Percentiles rank a stretch among this genome's conserved stretches.
These are phyloP conservation scores for Huntiella abstrusa DNA, from an alignment of 2,329 filamentous ascomycete genomes.

Conservation along the genomic window DNA sequence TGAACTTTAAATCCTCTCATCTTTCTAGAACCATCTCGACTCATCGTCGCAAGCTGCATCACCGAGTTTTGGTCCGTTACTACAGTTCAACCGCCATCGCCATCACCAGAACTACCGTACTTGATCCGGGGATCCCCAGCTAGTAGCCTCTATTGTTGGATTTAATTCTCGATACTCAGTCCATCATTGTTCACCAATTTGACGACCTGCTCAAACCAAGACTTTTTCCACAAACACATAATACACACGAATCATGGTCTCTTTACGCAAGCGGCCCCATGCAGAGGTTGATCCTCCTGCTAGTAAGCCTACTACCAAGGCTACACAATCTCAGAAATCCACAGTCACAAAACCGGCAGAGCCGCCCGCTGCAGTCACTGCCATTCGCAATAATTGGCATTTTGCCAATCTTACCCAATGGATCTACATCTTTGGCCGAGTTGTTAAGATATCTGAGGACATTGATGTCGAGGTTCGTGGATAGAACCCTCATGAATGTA, in stretches of 20 bases:
- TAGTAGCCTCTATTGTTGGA: no score
- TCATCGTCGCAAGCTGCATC: not conserved
- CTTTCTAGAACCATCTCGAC: not conserved
- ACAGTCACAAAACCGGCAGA: not conserved
- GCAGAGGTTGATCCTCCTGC: constrained; percentile 1
- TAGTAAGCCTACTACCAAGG: not conserved
- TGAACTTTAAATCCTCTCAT: not conserved
- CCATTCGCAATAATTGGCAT: constrained; percentile 78
- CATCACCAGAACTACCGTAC: no score
- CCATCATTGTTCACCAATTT: no score
- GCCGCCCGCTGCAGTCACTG: constrained; percentile 1
- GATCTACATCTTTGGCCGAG: constrained; percentile 75
- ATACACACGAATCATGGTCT: constrained; percentile 9
- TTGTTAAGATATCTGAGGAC: constrained; percentile 74
- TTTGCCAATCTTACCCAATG: constrained; percentile 90
- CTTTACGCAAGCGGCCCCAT: constrained; percentile 10
- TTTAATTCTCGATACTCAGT: no score
- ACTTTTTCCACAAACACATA: not conserved
- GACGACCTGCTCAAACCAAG: no score
- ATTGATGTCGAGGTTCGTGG: constrained; percentile 64
- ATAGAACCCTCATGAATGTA: not conserved
- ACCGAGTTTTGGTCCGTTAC: no score
- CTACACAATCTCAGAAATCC: not conserved
- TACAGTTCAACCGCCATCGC: no score
- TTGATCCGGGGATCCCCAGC: no score